Base-by-base conservation (phyloP, 2,329 filamentous ascomycete species). In the Rhytidhysteron rufulum region DNA sequence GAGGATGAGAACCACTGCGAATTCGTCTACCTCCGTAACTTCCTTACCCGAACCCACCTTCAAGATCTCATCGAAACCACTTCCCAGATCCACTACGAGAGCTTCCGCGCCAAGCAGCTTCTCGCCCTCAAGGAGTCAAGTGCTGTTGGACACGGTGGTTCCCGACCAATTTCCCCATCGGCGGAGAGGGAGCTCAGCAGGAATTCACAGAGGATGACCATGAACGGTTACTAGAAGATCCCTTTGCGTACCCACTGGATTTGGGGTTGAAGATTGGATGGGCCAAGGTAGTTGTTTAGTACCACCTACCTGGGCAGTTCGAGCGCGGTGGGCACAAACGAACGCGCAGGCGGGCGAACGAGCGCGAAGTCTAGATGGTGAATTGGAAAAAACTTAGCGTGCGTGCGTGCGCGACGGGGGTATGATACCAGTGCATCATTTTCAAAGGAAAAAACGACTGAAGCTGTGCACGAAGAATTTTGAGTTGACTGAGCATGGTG, bases 1-100 rank as follows among this genome's bases (percentile, higher is more conserved):
- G 93, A 98, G 75, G 91, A 98, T 58, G 93, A 98, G 78, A 94
- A 85, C 73, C 93, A 98, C 78, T 98, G 93, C 81, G 93, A 98
- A 80, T 98, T 98, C 63, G 85, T 97, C 64, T 96, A 95, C 70
- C 82, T 98, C 48, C 85, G 93, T 67, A 91, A 98, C 79, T 98
- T 98, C 82, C 82, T 98, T 51, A 95, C 94, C 58, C 88, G 93
- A 65, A 97, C 93, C 50, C 93, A 98, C 71, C 82, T 98, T 42
- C 93, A 98, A 78, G 93, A 98, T 63, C 82, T 98, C 54, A 96
- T 98, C 70, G 93, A 98, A 75, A 98, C 93, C 22, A 98, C 93
- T 34, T 96, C 90, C 56, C 93, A 98, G 77, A 98, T 96, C 71
- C 93, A 98, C 79, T 98, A 98, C 78, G 93, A 98, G 79, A 95